A percentile compares a stretch with the other conserved stretches of the same genome.
Evolutionary conservation across 306 rosid species (phyloP).

Genomic region (Hippophae rhamnoides): DNA sequence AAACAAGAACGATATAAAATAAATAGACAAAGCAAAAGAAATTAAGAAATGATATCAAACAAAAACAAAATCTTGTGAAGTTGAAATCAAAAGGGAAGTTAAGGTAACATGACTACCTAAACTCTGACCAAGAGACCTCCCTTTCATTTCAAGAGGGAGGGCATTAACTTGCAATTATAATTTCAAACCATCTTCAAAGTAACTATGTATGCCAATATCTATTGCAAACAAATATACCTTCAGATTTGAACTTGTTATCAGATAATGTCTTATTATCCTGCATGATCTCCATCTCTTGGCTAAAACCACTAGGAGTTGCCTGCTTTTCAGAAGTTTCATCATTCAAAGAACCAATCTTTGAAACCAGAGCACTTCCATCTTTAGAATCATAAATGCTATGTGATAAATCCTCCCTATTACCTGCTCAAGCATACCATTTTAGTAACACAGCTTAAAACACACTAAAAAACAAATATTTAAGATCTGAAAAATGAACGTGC

Average conservation of each 20-base stretch:
- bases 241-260: constrained; percentile 26
- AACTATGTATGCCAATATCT: background rate
- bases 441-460: constrained; percentile 11
- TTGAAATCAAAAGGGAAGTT: too few species aligned
- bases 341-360: constrained; percentile 23
- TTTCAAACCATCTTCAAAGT: background rate
- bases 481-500: constrained; percentile 14
- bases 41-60: too few species aligned
- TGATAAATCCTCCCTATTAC: constrained; percentile 37
- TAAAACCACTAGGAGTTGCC: constrained; percentile 15
- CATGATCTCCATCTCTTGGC: constrained; percentile 17
- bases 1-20: too few species aligned
- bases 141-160: background rate
- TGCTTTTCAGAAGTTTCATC: constrained; percentile 27
- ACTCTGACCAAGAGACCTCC: background rate
- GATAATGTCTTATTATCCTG: constrained; percentile 24
- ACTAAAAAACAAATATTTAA: background rate
- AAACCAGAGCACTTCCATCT: constrained; percentile 32
- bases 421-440: constrained; percentile 29
- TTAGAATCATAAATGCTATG: constrained; percentile 26
- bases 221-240: constrained; percentile 17
- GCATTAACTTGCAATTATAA: background rate
- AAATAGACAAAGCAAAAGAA: too few species aligned
- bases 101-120: background rate
- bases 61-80: too few species aligned